Percentiles rank a stretch among this genome's conserved stretches.
Evolutionary conservation across 768 basidiomycete genomes (phyloP).

Genomic region (Hygrophoropsis aurantiaca): DNA sequence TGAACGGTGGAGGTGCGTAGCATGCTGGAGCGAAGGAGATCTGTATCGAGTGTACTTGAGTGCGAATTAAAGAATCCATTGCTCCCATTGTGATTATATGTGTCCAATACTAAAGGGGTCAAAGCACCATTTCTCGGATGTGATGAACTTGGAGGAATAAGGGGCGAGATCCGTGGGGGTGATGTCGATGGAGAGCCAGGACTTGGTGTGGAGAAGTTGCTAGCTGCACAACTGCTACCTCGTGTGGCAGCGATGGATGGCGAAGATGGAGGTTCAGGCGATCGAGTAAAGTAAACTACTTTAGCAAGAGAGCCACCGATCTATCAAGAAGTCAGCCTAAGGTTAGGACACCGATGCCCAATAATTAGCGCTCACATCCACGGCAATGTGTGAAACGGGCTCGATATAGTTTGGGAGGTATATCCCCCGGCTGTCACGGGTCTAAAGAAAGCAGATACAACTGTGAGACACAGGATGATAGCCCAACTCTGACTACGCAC

Average conservation of each 20-base stretch:
- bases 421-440: constrained; percentile 92
- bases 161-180: constrained; percentile 22
- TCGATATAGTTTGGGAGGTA: constrained; percentile 98
- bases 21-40: constrained; percentile 59
- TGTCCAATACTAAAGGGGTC: constrained; percentile 75
- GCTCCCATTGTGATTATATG: constrained; percentile 34
- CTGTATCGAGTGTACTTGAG: constrained; percentile 37
- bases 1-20: constrained; percentile 56
- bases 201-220: constrained; percentile 41
- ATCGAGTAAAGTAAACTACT: constrained; percentile 97
- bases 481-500: constrained; percentile 42
- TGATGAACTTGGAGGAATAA: constrained; percentile 26
- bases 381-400: constrained; percentile 94
- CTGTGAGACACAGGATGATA: constrained; percentile 7
- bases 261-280: constrained; percentile 80
- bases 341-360: not conserved
- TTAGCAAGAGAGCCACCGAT: constrained; percentile 97
- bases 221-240: constrained; percentile 51
- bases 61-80: constrained; percentile 22
- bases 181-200: constrained; percentile 31
- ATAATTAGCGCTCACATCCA: constrained; percentile 70
- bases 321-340: constrained; percentile 39
- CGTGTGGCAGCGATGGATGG: constrained; percentile 65
- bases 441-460: constrained; percentile 43
- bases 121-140: constrained; percentile 66